These are phyloP conservation scores for Sugiyamaella pinicola DNA, from an alignment of 1,139 yeast genomes.

Conservation along the genomic window DNA sequence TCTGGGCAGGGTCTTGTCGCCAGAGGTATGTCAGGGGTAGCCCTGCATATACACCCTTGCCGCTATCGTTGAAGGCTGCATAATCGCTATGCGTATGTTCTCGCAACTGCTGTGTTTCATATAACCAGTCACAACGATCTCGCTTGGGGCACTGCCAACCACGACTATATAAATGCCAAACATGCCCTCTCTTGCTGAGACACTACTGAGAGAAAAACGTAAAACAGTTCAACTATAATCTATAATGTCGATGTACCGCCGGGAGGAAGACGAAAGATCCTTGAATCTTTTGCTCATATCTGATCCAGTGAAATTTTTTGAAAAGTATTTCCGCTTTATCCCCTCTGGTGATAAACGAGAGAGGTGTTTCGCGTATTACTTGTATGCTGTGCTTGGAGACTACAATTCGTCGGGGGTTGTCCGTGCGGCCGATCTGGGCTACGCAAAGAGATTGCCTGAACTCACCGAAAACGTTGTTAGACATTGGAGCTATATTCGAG, in stretches of 20 bases:
- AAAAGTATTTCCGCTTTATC: neutral
- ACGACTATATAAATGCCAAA: too few species aligned
- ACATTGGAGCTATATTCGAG: conserved; percentile 1
- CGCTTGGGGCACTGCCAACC: too few species aligned
- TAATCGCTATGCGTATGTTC: neutral
- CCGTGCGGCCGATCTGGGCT: conserved; percentile 4
- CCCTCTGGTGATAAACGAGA: neutral
- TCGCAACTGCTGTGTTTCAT: neutral
- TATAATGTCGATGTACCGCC: too few species aligned
- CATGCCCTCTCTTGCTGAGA: too few species aligned
- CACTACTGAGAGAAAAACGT: too few species aligned
- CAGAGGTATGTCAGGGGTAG: neutral
- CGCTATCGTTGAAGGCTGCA: neutral
- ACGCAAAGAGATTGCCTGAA: neutral
- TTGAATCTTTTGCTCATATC: neutral
- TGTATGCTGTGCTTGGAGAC: neutral
- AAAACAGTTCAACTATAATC: too few species aligned
- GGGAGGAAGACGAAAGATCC: neutral
- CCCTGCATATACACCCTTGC: neutral
- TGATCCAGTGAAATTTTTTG: neutral
- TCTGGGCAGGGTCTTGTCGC: too few species aligned
- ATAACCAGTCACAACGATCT: neutral
- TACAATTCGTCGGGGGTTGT: neutral
- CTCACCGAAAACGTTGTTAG: neutral
- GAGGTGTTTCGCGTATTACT: conserved; percentile 1